Evolutionary conservation across 495 filamentous ascomycete species (phyloP).

Genomic region (Xylaria bambusicola): DNA sequence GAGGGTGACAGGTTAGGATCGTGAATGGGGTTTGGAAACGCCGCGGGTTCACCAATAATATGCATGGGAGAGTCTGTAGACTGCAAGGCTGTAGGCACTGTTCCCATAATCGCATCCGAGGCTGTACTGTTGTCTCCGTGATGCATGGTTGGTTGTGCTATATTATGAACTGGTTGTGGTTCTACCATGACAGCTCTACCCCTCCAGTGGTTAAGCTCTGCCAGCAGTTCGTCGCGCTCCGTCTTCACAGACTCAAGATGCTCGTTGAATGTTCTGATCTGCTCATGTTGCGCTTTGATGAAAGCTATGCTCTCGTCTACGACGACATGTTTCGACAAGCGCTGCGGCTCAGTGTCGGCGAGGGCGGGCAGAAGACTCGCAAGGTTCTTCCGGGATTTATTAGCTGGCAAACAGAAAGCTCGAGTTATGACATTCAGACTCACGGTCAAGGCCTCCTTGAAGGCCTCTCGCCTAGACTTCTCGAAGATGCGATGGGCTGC

Average conservation of each 20-base stretch:
- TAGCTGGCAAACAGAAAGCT: constrained; percentile 4
- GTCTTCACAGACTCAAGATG: constrained; percentile 21
- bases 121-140: constrained; percentile 8
- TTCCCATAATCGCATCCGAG: not conserved
- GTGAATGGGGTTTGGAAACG: constrained; percentile 5
- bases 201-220: constrained; percentile 28
- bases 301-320: constrained; percentile 26
- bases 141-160: constrained; percentile 13
- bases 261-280: constrained; percentile 15
- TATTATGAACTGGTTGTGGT: constrained; percentile 3
- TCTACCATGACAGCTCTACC: constrained; percentile 19
- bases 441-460: constrained; percentile 30
- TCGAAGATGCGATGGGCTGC: constrained; percentile 31
- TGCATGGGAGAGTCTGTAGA: constrained; percentile 6
- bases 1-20: constrained; percentile 1
- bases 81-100: constrained; percentile 8
- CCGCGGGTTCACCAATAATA: constrained; percentile 10
- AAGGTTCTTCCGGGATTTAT: constrained; percentile 22
- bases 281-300: constrained; percentile 26
- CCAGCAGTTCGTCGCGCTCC: constrained; percentile 29
- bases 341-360: constrained; percentile 25
- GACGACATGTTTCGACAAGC: constrained; percentile 29
- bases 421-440: constrained; percentile 5
- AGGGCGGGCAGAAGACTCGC: constrained; percentile 28
- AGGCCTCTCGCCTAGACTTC: constrained; percentile 28